Percentiles rank a stretch among this genome's conserved stretches.
These are phyloP conservation scores for Penicillium alfredii DNA, from an alignment of 495 filamentous ascomycete species.

Conservation along the genomic window DNA sequence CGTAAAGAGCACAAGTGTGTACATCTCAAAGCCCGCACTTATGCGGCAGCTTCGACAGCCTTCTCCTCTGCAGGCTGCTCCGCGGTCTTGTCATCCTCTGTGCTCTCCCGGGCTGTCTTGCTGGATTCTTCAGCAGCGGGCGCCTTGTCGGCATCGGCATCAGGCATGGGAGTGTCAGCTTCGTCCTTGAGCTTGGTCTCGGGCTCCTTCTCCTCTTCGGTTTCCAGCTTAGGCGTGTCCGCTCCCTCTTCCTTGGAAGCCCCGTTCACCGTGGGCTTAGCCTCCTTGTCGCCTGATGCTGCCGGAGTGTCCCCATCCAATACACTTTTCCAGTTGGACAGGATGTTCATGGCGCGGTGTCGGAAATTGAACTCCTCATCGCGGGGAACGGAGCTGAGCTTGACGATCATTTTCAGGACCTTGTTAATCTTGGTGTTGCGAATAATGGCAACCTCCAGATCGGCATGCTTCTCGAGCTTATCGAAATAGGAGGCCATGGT, in stretches of 20 bases:
- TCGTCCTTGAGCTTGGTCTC: conserved; percentile 39
- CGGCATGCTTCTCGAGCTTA: conserved; percentile 70
- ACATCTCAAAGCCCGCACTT: conserved; percentile 4
- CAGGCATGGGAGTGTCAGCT: conserved; percentile 36
- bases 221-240: conserved; percentile 38
- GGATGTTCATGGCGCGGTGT: conserved; percentile 61
- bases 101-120: conserved; percentile 8
- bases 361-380: conserved; percentile 85
- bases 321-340: conserved; percentile 77
- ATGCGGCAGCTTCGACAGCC: conserved; percentile 16
- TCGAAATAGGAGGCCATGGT: conserved; percentile 71
- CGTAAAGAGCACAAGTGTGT: conserved; percentile 2
- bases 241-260: conserved; percentile 42
- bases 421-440: conserved; percentile 87
- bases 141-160: conserved; percentile 22
- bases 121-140: conserved; percentile 8
- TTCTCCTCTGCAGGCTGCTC: conserved; percentile 17
- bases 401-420: conserved; percentile 84
- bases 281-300: conserved; percentile 38
- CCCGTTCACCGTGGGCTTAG: conserved; percentile 45
- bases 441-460: conserved; percentile 83
- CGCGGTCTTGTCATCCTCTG: conserved; percentile 5
- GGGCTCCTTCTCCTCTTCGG: conserved; percentile 42
- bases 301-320: conserved; percentile 53
- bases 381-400: conserved; percentile 70